Evolutionary conservation across 768 basidiomycete species (phyloP).

Genomic region (Mycena epipterygia): DNA sequence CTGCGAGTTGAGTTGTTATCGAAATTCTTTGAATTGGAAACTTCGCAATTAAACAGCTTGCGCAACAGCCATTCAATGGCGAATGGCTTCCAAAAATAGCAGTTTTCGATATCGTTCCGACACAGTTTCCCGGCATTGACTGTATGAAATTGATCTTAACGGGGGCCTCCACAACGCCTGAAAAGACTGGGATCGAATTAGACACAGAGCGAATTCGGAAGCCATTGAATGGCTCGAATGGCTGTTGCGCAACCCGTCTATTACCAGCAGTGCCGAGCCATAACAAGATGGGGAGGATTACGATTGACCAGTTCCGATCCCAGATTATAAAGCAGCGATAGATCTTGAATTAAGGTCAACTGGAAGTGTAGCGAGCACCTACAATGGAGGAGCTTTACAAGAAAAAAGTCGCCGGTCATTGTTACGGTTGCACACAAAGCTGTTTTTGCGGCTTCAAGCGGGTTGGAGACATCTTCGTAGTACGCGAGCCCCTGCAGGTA

Average conservation of each 20-base stretch:
- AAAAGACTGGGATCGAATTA: not conserved
- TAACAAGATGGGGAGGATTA: conserved; percentile 11
- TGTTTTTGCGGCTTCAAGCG: not conserved
- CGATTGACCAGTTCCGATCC: conserved; percentile 20
- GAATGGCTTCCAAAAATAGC: conserved; percentile 2
- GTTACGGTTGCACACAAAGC: not conserved
- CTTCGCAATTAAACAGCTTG: not conserved
- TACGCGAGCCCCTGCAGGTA: conserved; percentile 1
- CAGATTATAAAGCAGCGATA: conserved; percentile 27
- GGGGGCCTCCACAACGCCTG: too few relatives aligned
- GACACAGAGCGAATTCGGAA: conserved; percentile 9
- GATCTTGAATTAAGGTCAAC: not conserved
- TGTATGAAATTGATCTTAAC: too few relatives aligned
- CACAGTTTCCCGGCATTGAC: not conserved
- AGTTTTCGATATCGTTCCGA: not conserved
- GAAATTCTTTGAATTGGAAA: not conserved
- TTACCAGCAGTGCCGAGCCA: conserved; percentile 19
- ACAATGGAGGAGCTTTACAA: not conserved
- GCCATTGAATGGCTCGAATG: too few relatives aligned
- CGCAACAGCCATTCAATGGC: too few relatives aligned
- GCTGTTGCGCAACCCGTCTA: too few relatives aligned
- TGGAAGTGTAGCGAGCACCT: not conserved
- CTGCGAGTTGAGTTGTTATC: not conserved
- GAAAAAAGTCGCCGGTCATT: conserved; percentile 10
- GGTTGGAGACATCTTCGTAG: not conserved